These are phyloP conservation scores for Neurospora cerealis DNA, from an alignment of 495 filamentous ascomycete genomes.

Conservation along the genomic window DNA sequence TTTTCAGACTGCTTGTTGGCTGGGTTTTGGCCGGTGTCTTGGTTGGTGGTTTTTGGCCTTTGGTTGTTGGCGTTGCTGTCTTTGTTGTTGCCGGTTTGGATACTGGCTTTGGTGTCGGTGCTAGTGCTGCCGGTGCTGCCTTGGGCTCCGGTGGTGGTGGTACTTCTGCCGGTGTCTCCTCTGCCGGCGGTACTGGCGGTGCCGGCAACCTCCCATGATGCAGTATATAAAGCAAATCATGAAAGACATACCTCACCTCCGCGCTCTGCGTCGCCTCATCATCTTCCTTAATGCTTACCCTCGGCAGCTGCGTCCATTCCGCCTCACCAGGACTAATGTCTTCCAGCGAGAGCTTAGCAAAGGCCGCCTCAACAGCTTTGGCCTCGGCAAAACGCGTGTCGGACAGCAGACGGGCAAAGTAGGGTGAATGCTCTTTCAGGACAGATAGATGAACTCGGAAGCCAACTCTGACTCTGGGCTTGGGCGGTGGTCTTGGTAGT, in stretches of 20 bases:
- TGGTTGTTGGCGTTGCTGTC: not conserved
- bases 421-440: conserved; percentile 42
- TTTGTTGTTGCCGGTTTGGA: not conserved
- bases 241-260: conserved; percentile 36
- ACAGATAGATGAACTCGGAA: conserved; percentile 29
- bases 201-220: conserved; percentile 22
- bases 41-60: not conserved
- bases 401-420: conserved; percentile 48
- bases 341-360: conserved; percentile 29
- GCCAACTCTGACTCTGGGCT: conserved; percentile 21
- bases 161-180: conserved; percentile 14
- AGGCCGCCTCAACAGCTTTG: conserved; percentile 29
- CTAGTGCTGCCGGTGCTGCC: not conserved
- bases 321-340: conserved; percentile 36
- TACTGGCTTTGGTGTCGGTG: not conserved
- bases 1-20: not conserved
- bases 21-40: not conserved
- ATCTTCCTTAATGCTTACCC: conserved; percentile 46
- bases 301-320: conserved; percentile 39
- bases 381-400: conserved; percentile 43
- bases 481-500: conserved; percentile 14
- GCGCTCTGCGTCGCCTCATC: conserved; percentile 46
- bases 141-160: not conserved
- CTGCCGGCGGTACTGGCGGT: not conserved
- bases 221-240: conserved; percentile 48